phyloP scores from a whole-genome alignment of 805 yeast species.

The Kodamaea laetipori region DNA sequence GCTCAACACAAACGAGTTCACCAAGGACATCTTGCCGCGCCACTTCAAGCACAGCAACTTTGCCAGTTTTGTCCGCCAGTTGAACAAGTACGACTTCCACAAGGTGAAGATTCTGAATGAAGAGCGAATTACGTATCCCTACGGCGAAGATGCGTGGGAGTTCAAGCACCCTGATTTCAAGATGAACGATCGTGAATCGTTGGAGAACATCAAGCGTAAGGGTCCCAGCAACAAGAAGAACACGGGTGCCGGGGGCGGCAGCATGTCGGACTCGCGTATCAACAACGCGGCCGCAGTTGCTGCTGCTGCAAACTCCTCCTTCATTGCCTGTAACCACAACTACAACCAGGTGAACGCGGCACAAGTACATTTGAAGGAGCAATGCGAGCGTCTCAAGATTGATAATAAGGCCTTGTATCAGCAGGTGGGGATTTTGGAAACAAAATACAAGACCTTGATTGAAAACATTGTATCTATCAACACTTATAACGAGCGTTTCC shows the following conservation, averaged over 20 bases:
- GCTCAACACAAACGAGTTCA: slow-evolving; percentile 84
- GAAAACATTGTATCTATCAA: slow-evolving; percentile 61
- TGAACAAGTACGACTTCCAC: slow-evolving; percentile 96
- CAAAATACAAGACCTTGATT: slow-evolving; percentile 64
- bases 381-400: slow-evolving; percentile 34
- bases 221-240: slow-evolving; percentile 59
- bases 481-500: slow-evolving; percentile 57
- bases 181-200: slow-evolving; percentile 70
- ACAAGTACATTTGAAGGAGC: slow-evolving; percentile 28
- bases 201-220: slow-evolving; percentile 86
- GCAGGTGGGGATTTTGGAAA: slow-evolving; percentile 43
- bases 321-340: slow-evolving; percentile 10
- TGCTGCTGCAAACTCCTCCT: slow-evolving; percentile 1
- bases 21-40: slow-evolving; percentile 82
- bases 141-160: slow-evolving; percentile 89
- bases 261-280: neutral
- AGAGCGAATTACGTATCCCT: slow-evolving; percentile 52
- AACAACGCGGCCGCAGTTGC: slow-evolving; percentile 7
- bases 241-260: slow-evolving; percentile 9
- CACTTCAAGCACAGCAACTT: slow-evolving; percentile 95
- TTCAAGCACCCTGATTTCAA: slow-evolving; percentile 89
- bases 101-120: slow-evolving; percentile 79
- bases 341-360: slow-evolving; percentile 10
- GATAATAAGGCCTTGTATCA: slow-evolving; percentile 37
- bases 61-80: slow-evolving; percentile 91